A percentile compares a stretch with the other conserved stretches of the same genome.
phyloP scores from a whole-genome alignment of 768 basidiomycete genomes.

The Rhodotorula kratochvilovae region DNA sequence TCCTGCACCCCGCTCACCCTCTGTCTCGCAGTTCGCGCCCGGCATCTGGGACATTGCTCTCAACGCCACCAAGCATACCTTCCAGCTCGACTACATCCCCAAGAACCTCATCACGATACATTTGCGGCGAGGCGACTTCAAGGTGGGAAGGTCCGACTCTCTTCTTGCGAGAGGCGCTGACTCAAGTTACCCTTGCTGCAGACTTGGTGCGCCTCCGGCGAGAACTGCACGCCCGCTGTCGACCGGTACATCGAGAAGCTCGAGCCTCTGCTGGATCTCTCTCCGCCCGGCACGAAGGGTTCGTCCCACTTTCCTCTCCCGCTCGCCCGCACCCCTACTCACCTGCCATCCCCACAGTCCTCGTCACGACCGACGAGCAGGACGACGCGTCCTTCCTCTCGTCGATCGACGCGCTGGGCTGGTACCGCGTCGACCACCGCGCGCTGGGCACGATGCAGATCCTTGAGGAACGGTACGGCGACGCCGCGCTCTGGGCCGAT shows the following conservation, averaged over 20 bases:
- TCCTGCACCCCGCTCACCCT: background rate
- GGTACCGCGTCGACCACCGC: conserved; percentile 34
- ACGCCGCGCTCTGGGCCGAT: conserved; percentile 30
- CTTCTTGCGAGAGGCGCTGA: background rate
- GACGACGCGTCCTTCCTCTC: conserved; percentile 29
- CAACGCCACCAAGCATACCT: background rate
- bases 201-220: conserved; percentile 19
- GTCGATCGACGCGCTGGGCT: conserved; percentile 28
- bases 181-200: background rate
- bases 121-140: conserved; percentile 5
- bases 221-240: conserved; percentile 20
- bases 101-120: conserved; percentile 31
- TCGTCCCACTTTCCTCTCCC: background rate
- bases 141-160: background rate
- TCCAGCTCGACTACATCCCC: conserved; percentile 7
- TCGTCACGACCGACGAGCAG: conserved; percentile 37
- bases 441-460: conserved; percentile 1
- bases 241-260: conserved; percentile 22
- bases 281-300: conserved; percentile 10
- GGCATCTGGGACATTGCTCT: conserved; percentile 27
- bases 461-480: conserved; percentile 21
- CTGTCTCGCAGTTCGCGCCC: conserved; percentile 10
- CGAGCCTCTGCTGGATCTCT: background rate
- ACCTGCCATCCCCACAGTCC: background rate
- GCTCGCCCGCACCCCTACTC: background rate